Evolutionary conservation across 495 filamentous ascomycete species (phyloP), one percentile per base, ranked within the genome.

Genomic region (Penicillium cinerascens): DNA sequence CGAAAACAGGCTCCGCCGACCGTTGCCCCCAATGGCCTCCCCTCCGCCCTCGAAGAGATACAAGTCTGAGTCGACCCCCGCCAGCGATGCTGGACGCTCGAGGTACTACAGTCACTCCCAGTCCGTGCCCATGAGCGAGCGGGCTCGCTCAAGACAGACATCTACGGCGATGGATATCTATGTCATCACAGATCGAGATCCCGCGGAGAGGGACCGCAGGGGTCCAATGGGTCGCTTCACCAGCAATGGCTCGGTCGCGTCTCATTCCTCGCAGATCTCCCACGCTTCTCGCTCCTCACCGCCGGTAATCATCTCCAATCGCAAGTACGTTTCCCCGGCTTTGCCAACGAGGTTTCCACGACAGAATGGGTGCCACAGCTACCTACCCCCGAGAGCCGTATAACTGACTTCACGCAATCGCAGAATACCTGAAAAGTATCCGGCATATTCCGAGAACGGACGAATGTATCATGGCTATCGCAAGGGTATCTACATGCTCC

Each of bases 401-500:
- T 13, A 20, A 52, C 44, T n/a, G 41, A n/a, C 49, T 26, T 35
- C 18, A 42, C 15, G 29, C 42, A 36, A 48, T 20, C 46, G 22
- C 51, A 77, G 74, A 58, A 62, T 62, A 27, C 58, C 70, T 27
- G 69, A 75, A 29, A 64, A 59, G 44, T 59, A 69, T 37, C 64
- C 67, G 2, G 49, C 48, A 18, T 52, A 74, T 55, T 51, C 63
- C 55, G 78, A 81, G 49, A 80, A 81, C 56, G 77, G 72, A 22
- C 70, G 78, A 11, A 49, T 57, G 25, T 81, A 79, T 59, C 75
- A 78, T 60, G 69, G 69, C 23, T 81, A 67, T 55, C 77, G 75
- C 35, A 70, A 61, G 57, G 75, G 76, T 37, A 61, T 74, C 3
- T 81, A 80, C 54, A 65, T 77, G 60, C 65, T 76, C 15, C 78